Base-by-base conservation (phyloP, 2,329 filamentous ascomycete genomes). In the Curvularia sp. region DNA sequence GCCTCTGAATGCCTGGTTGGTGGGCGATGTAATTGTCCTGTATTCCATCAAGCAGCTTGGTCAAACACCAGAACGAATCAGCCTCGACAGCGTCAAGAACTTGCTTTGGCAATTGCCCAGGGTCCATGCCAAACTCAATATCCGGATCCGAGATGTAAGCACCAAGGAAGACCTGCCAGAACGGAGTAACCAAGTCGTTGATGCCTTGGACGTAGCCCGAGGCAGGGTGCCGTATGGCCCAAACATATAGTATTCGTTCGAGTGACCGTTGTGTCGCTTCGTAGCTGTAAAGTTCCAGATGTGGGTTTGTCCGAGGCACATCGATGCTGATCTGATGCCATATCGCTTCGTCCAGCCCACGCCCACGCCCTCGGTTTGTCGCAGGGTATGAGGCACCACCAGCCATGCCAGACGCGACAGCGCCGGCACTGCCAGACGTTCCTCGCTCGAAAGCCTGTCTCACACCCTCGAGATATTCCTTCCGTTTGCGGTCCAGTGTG, bases 321-420 rank as follows among this genome's bases (percentile, higher is more conserved):
- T 99, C 95, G 72, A 99, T 99, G 78, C 93, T 97, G 79, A 99
- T 98, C 74, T 99, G 95, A 80, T 99, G 95, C 95, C 95, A 99
- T 58, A 99, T 88, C n/a, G 92, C 90, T 80, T 99, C 95, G 69
- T 99, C 96, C 18, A 99, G 80, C 2, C 93, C 94, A 53, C 91
- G 86, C 2, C 88, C 87, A 61, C 84, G 82, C 42, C 87, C 84
- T 62, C 91, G 87, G 69, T 78, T 79, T 6, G 75, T 69, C 7
- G 81, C 78, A 39, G 77, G 70, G 30, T 74, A 72, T 1, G 80
- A 77, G 0, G 74, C 72, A n/a, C 71, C 70, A 13, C 80, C 81
- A n/a, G 78, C 75, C 15, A 78, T 72, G 81, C 88, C 76, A 87
- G 89, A 57, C 83, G 85, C 55, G 48, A 68, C 73, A 49, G 68